These are phyloP conservation scores for Salix suchowensis DNA, from an alignment of 345 rosid genomes.

Conservation along the genomic window DNA sequence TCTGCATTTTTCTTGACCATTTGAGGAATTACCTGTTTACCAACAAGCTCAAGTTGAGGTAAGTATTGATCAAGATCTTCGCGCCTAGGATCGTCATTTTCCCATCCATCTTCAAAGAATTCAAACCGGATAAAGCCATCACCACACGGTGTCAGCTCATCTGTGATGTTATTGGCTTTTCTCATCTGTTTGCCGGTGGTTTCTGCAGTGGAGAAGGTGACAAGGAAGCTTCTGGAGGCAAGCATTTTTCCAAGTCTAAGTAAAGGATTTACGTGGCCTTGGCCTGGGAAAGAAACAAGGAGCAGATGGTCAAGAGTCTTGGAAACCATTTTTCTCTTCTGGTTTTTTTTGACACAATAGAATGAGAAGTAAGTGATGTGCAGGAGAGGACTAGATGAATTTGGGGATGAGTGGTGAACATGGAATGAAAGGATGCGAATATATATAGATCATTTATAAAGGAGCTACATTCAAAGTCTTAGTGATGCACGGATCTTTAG, in stretches of 20 bases:
- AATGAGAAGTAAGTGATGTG: too few relatives aligned
- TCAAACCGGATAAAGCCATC: conserved; percentile 64
- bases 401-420: too few relatives aligned
- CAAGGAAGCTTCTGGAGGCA: conserved; percentile 72
- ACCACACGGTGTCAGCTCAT: conserved; percentile 46
- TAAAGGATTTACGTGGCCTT: conserved; percentile 81
- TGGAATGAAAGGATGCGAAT: too few relatives aligned
- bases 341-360: too few relatives aligned
- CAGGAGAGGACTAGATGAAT: too few relatives aligned
- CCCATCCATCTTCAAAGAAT: conserved; percentile 61
- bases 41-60: conserved; percentile 48
- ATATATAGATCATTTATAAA: too few relatives aligned
- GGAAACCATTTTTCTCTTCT: conserved; percentile 23
- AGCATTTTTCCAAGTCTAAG: conserved; percentile 72
- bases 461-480: too few relatives aligned
- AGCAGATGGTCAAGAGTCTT: conserved; percentile 52
- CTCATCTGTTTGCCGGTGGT: conserved; percentile 50
- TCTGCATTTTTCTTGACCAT: conserved; percentile 47
- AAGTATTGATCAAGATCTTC: conserved; percentile 32
- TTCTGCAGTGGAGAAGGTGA: conserved; percentile 58
- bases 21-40: conserved; percentile 37
- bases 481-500: too few relatives aligned
- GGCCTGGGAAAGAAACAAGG: conserved; percentile 73
- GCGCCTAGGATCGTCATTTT: conserved; percentile 47
- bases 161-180: conserved; percentile 37